Base-by-base conservation (phyloP, 169 alveolate genomes). In the Cryptosporidium tyzzeri region DNA sequence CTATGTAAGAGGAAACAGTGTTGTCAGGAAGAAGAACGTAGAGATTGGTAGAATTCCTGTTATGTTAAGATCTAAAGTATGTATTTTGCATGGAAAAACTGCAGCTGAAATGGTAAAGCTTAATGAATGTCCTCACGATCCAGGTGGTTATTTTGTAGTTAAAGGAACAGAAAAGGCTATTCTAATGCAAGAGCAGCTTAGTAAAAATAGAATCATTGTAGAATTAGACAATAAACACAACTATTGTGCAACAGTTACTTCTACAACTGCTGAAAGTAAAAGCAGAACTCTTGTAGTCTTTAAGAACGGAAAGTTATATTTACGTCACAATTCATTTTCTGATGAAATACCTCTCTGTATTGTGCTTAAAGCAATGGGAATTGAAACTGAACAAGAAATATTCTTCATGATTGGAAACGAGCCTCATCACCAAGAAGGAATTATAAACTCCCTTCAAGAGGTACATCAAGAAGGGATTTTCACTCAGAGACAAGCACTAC, bases 101-200 rank as follows among this genome's bases (percentile, higher is more conserved):
- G 69, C 73, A 35, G 91, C 93, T 51, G 96, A 95, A 62, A 86
- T 96, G 68, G 92, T 95, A 37, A 74, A 86, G 2, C 62, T 94
- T 68, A 93, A 94, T 10, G 98, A 96, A 85, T 95, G 98, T 70
- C 96, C 97, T 3, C 97, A 95, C 86, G 99, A 97, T 84, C 99
- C 99, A 9, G 99, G 99, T 69, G 99, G 99, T 26, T 99, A 98
- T 93, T 98, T 99, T 94, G 97, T 98, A 41, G 97, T 99, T 35
- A 97, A 96, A 92, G 99, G 99, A 14, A 97, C 98, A 3, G 99
- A 98, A 92, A 98, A 98, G 92, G 99, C 96, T 35, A 92, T 98
- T 73, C 87, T 99, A 85, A 98, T 98, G 97, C 99, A 98, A 93
- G 99, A 99, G 91, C 99, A 99, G 92, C 93, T 98, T 74, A 93